Evolutionary conservation across 108 stramenopile genomes (phyloP).

Genomic region (Cyclotella baltica): DNA sequence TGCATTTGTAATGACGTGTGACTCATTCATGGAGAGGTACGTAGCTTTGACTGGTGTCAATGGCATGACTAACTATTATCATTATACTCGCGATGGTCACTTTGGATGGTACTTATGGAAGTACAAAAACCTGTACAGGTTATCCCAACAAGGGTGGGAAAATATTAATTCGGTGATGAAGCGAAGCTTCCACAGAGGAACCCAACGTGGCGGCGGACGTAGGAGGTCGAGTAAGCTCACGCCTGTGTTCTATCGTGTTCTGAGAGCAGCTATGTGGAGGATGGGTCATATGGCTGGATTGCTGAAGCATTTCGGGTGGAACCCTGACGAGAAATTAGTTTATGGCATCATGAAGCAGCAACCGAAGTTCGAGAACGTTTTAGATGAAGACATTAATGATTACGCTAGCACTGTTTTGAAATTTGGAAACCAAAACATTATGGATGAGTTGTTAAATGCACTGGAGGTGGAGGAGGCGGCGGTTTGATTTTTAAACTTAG

Average conservation of each 20-base stretch:
- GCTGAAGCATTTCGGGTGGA: not conserved
- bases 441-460: not conserved
- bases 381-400: not conserved
- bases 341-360: not conserved
- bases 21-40: not conserved
- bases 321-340: not conserved
- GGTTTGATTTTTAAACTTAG: too few relatives aligned
- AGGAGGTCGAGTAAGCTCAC: not conserved
- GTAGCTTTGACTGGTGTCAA: not conserved
- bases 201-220: not conserved
- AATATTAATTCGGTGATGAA: not conserved
- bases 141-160: not conserved
- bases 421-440: not conserved
- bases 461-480: too few relatives aligned
- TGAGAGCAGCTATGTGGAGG: not conserved
- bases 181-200: not conserved
- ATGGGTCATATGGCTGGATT: not conserved
- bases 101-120: not conserved
- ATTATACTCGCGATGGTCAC: not conserved
- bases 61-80: not conserved
- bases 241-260: not conserved
- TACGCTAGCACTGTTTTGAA: not conserved
- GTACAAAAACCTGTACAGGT: not conserved
- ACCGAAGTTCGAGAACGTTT: not conserved
- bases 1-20: not conserved